Evolutionary conservation across 2,329 filamentous ascomycete species (phyloP).

Genomic region (Trichoderma sp.): DNA sequence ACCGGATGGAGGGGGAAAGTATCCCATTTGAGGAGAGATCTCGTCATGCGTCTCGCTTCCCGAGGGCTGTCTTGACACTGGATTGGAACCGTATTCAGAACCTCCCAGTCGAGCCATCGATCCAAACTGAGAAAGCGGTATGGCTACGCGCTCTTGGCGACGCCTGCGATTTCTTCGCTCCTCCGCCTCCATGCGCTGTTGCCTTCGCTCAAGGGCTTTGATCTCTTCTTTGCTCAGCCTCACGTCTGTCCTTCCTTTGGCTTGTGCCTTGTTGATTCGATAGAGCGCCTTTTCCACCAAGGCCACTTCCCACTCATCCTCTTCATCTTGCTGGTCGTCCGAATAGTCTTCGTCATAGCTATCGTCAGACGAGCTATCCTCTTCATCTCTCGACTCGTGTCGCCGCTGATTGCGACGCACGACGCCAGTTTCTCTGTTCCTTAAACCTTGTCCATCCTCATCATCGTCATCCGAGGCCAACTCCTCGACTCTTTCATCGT

Average conservation of each 20-base stretch:
- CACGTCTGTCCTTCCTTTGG: constrained; percentile 75
- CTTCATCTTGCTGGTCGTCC: constrained; percentile 35
- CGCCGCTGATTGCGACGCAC: constrained; percentile 42
- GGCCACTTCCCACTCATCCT: constrained; percentile 62
- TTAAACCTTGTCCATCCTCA: constrained; percentile 60
- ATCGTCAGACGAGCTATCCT: constrained; percentile 30
- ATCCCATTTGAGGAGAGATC: constrained; percentile 52
- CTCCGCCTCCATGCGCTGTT: constrained; percentile 59
- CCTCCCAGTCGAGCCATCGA: constrained; percentile 40
- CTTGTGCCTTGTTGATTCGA: constrained; percentile 76
- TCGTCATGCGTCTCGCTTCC: constrained; percentile 39
- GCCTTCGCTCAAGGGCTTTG: constrained; percentile 71
- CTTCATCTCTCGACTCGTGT: constrained; percentile 37
- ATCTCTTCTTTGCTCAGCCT: constrained; percentile 79
- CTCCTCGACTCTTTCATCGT: constrained; percentile 62
- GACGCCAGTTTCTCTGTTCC: constrained; percentile 42
- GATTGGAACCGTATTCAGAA: not conserved
- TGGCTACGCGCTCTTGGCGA: constrained; percentile 51
- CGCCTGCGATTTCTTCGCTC: constrained; percentile 42
- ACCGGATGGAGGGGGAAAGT: constrained; percentile 51
- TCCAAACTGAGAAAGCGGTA: constrained; percentile 56
- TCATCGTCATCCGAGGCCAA: constrained; percentile 62
- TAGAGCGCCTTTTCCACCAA: constrained; percentile 77
- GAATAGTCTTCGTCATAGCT: constrained; percentile 39
- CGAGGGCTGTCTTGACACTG: constrained; percentile 16